Percentiles rank a stretch among this genome's conserved stretches.
phyloP scores from a whole-genome alignment of 441 rosid genomes.

The Populus trichocarpa region DNA sequence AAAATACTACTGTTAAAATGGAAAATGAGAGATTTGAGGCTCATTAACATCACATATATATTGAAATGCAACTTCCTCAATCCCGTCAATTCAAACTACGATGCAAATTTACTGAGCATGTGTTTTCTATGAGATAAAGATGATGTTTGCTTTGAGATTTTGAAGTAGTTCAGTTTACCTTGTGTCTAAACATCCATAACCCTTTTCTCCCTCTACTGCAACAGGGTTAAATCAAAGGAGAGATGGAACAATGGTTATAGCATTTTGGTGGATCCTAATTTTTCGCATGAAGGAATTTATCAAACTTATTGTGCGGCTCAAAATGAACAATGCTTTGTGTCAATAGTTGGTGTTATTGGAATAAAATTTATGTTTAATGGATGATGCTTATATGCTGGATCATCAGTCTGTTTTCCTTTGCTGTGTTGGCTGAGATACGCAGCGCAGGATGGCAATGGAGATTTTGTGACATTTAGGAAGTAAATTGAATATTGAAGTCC shows the following conservation, averaged over 20 bases:
- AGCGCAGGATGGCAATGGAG: not conserved
- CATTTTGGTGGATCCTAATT: constrained; percentile 11
- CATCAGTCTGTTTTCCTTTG: not conserved
- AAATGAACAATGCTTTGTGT: constrained; percentile 3
- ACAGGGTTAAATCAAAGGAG: constrained; percentile 19
- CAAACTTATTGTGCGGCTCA: constrained; percentile 18
- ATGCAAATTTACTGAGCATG: not conserved
- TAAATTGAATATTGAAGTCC: not conserved
- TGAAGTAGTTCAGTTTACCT: not conserved
- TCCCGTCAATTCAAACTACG: not conserved
- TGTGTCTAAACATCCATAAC: not conserved
- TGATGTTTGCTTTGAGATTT: not conserved
- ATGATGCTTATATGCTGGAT: not conserved
- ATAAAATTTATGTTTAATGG: constrained; percentile 5
- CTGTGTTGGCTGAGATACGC: not conserved
- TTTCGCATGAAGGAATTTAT: not conserved
- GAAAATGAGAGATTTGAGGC: not conserved
- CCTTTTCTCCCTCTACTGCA: not conserved
- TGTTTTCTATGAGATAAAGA: not conserved
- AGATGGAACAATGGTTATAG: constrained; percentile 10
- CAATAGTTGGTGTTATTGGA: not conserved
- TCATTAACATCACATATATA: not conserved
- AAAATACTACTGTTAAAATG: not conserved
- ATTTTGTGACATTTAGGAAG: not conserved
- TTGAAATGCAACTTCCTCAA: not conserved